phyloP scores from a whole-genome alignment of 441 rosid genomes.

The Croton setiger region DNA sequence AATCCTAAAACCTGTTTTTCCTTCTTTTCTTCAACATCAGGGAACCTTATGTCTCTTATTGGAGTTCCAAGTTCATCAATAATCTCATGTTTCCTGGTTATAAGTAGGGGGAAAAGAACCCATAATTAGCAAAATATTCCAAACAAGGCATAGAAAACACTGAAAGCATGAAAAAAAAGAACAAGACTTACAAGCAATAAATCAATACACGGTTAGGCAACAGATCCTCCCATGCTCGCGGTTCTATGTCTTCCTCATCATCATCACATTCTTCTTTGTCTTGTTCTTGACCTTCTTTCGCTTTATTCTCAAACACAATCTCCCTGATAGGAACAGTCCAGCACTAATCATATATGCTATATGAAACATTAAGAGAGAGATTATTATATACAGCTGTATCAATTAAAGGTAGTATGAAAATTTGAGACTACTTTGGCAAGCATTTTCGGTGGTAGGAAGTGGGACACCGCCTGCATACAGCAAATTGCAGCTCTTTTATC shows the following conservation, averaged over 20 bases:
- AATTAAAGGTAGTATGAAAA: conserved; percentile 7
- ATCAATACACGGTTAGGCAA: conserved; percentile 69
- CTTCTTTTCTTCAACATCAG: conserved; percentile 41
- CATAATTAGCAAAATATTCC: conserved; percentile 21
- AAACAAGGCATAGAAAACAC: conserved; percentile 7
- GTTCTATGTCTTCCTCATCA: conserved; percentile 37
- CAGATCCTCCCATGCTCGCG: conserved; percentile 84
- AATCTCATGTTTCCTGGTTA: conserved; percentile 71
- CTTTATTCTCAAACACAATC: conserved; percentile 28
- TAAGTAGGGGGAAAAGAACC: conserved; percentile 19
- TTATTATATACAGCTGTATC: background rate
- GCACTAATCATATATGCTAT: background rate
- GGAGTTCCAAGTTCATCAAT: conserved; percentile 71
- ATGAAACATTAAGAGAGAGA: background rate
- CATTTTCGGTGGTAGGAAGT: conserved; percentile 87
- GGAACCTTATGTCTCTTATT: conserved; percentile 64
- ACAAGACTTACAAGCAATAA: conserved; percentile 74
- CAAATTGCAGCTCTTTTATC: conserved; percentile 58
- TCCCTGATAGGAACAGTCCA: conserved; percentile 22
- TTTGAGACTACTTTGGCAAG: conserved; percentile 63
- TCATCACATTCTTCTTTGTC: conserved; percentile 33
- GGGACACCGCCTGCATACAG: conserved; percentile 96
- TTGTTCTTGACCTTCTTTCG: conserved; percentile 36
- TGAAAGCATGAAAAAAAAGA: background rate
- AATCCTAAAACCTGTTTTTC: conserved; percentile 33